Evolutionary conservation across 805 yeast genomes (phyloP).

Genomic region (Metschnikowia gelsemii): DNA sequence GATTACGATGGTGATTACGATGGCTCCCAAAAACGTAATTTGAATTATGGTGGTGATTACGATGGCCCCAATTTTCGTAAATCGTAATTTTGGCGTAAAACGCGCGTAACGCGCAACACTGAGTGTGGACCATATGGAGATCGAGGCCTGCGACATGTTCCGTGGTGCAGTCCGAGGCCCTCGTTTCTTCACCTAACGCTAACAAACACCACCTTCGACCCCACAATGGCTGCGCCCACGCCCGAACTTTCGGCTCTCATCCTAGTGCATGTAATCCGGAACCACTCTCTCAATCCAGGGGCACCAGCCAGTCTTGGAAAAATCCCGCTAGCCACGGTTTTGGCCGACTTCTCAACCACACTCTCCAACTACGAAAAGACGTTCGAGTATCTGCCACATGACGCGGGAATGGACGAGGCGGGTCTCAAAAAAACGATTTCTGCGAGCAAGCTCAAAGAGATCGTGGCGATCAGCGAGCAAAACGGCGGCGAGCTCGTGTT

Average conservation of each 20-base stretch:
- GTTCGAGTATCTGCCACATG: constrained; percentile 3
- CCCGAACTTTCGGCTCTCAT: constrained; percentile 2
- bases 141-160: too few relatives aligned
- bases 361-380: constrained; percentile 11
- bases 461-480: constrained; percentile 1
- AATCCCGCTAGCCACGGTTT: constrained; percentile 10
- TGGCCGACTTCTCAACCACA: constrained; percentile 9
- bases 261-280: constrained; percentile 8
- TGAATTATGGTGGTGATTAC: too few relatives aligned
- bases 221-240: background rate
- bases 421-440: constrained; percentile 8
- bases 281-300: background rate
- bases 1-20: too few relatives aligned
- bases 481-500: constrained; percentile 8
- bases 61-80: too few relatives aligned
- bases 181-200: too few relatives aligned
- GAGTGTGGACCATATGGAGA: too few relatives aligned
- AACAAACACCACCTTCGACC: background rate
- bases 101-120: too few relatives aligned
- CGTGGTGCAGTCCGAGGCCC: too few relatives aligned
- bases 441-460: constrained; percentile 4
- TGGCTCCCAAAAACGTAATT: too few relatives aligned
- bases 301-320: too few relatives aligned
- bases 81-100: too few relatives aligned
- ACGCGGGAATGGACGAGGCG: background rate